Base-by-base conservation (phyloP, 179 eudicot species). In the Drosera spatulata region DNA sequence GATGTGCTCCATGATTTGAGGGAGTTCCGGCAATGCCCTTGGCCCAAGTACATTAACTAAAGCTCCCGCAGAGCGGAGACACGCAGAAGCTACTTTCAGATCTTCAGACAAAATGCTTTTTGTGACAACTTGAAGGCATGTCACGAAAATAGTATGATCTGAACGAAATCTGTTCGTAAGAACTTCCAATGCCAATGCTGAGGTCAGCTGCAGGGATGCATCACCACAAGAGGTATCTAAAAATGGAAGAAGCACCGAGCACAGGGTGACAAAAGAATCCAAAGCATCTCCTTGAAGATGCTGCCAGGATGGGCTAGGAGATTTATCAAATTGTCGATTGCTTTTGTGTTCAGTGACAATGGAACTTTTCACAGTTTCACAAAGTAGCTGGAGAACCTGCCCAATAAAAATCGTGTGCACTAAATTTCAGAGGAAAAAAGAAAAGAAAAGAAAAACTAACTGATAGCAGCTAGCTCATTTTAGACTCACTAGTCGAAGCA, bases 21-120 rank as follows among this genome's bases (percentile, higher is more conserved):
- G 89, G 56, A 93, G 95, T 79, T 89, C 88, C 6, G 93, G 74
- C 61, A 93, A 76, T 39, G 93, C 80, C 72, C 71, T 78, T 13
- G 88, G 68, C 15, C 99, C 99, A 64, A 93, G 86, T 50, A 82
- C 95, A 66, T 75, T 77, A 56, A 93, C 77, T 50, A 93, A 72
- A 64, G 93, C 87, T 56, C 93, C 95, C 57, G 80, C 60, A 5
- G 96, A 68, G 15, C 79, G 84, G 46, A 93, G 83, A 70, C 95
- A 84, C 70, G 74, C 66, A 60, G 85, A 79, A 52, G 81, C 74
- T 46, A 84, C 75, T 42, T 75, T 73, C 62, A 75, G 64, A 71
- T 86, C 77, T 33, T 82, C 77, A 54, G 93, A 81, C 66, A 68
- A 63, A 40, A 82, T 81, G 59, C 70, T 75, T 71, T 69, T 77